Evolutionary conservation across 164 flowering plant species (phyloP).

Genomic region (Euptelea pleiosperma): DNA sequence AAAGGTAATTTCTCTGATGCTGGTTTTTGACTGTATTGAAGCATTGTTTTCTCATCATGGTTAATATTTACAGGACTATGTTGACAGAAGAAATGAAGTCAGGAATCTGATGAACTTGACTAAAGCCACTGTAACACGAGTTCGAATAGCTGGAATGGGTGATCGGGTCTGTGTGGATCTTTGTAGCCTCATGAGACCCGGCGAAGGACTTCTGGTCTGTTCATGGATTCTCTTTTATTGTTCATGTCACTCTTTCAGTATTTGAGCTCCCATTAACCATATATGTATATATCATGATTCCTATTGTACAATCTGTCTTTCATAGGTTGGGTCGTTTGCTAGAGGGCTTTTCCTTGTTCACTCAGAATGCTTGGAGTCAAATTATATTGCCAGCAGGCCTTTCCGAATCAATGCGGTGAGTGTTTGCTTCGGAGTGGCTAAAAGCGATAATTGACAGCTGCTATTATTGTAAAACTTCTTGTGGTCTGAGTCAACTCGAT

Average conservation of each 20-base stretch:
- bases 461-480: too few species aligned
- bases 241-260: background rate
- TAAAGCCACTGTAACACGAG: constrained; percentile 51
- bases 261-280: background rate
- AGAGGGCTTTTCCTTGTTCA: constrained; percentile 93
- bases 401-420: constrained; percentile 94
- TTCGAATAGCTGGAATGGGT: constrained; percentile 77
- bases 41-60: constrained; percentile 20
- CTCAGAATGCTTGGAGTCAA: constrained; percentile 89
- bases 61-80: constrained; percentile 58
- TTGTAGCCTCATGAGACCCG: constrained; percentile 87
- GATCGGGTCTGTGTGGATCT: constrained; percentile 96
- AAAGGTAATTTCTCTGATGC: constrained; percentile 48
- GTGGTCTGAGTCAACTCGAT: too few species aligned
- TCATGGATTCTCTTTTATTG: constrained; percentile 3
- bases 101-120: constrained; percentile 49
- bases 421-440: constrained; percentile 17
- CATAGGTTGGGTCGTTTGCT: constrained; percentile 86
- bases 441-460: background rate
- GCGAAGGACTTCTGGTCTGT: constrained; percentile 92
- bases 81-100: constrained; percentile 66
- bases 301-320: constrained; percentile 2
- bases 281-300: background rate
- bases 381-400: constrained; percentile 92
- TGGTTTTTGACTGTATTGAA: constrained; percentile 4